phyloP scores from a whole-genome alignment of 148 eudicot genomes.

The Selenicereus undatus region DNA sequence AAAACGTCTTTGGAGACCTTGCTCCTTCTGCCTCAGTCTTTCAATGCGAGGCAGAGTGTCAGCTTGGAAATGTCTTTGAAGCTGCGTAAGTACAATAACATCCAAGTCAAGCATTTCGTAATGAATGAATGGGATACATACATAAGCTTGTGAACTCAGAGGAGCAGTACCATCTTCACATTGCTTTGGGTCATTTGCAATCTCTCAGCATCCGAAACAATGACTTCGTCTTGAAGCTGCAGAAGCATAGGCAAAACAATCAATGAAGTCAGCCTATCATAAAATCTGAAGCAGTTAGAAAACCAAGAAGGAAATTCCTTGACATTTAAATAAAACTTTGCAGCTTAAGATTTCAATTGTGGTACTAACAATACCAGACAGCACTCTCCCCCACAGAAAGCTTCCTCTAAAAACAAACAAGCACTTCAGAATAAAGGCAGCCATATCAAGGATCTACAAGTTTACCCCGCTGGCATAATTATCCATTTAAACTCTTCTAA shows the following conservation, averaged over 20 bases:
- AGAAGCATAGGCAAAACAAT: constrained; percentile 23
- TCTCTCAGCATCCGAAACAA: constrained; percentile 85
- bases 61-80: constrained; percentile 93
- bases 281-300: neutral
- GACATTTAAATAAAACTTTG: neutral
- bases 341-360: neutral
- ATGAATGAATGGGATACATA: neutral
- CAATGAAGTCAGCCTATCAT: constrained; percentile 7
- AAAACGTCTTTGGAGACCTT: constrained; percentile 88
- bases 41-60: constrained; percentile 91
- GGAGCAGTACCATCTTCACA: constrained; percentile 62
- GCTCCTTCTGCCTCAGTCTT: constrained; percentile 91
- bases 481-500: too few species aligned
- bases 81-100: constrained; percentile 42
- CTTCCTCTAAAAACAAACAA: neutral
- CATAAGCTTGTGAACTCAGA: neutral
- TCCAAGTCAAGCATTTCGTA: neutral
- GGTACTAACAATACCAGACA: neutral
- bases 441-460: too few species aligned
- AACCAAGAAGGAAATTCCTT: neutral
- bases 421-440: too few species aligned
- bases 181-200: constrained; percentile 78
- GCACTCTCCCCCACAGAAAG: neutral
- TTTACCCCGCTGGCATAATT: too few species aligned
- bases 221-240: constrained; percentile 98